Evolutionary conservation across 352 stramenopile genomes (phyloP).

Genomic region (Plasmopara halstedii): DNA sequence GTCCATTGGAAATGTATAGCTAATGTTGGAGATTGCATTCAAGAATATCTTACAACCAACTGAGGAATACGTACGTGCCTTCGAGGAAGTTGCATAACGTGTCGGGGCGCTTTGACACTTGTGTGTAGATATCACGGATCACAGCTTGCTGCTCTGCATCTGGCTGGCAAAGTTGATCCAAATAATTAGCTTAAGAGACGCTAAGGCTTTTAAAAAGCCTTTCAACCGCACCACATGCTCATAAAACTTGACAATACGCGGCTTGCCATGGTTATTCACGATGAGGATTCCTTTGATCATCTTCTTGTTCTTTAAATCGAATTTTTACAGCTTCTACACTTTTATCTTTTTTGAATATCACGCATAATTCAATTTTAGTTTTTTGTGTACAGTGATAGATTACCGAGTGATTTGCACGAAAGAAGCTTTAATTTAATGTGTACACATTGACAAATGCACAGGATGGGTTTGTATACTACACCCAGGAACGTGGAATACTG

Average conservation of each 20-base stretch:
- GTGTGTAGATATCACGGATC: conserved; percentile 97
- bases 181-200: background rate
- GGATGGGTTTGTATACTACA: too few species aligned
- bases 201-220: background rate
- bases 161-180: conserved; percentile 34
- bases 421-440: too few species aligned
- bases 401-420: too few species aligned
- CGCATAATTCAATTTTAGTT: too few species aligned
- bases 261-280: conserved; percentile 99
- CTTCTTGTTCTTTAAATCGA: background rate
- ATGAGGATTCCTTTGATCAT: conserved; percentile 99
- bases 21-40: background rate
- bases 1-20: background rate
- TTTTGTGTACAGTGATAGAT: too few species aligned
- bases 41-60: background rate
- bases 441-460: too few species aligned
- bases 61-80: conserved; percentile 76
- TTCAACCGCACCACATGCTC: conserved; percentile 89
- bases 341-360: too few species aligned
- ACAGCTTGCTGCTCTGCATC: conserved; percentile 96
- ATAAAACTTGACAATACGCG: conserved; percentile 98
- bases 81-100: conserved; percentile 99
- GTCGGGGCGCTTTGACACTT: conserved; percentile 97
- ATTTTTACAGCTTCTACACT: too few species aligned
- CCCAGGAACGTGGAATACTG: too few species aligned